Percentiles rank a stretch among this genome's conserved stretches.
These are phyloP conservation scores for Hypoxylon sp. DNA, from an alignment of 2,329 filamentous ascomycete genomes.

Conservation along the genomic window DNA sequence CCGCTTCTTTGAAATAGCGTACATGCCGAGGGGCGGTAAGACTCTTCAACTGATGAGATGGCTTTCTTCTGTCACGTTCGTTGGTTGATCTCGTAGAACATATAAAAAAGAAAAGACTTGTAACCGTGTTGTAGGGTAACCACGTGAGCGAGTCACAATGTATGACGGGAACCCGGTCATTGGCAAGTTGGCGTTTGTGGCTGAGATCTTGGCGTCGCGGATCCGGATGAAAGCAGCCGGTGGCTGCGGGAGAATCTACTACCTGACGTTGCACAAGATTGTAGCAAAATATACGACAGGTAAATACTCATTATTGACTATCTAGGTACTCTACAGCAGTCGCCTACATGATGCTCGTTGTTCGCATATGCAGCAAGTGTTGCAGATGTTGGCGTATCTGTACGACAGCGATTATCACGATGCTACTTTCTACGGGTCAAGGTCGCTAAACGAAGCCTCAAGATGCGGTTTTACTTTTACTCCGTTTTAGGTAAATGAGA, in stretches of 20 bases:
- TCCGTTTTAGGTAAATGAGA: conserved; percentile 1
- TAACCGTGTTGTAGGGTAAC: conserved; percentile 21
- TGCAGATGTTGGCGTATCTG: conserved; percentile 14
- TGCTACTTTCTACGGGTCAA: conserved; percentile 15
- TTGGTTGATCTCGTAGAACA: conserved; percentile 17
- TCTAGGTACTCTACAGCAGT: conserved; percentile 28
- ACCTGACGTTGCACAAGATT: conserved; percentile 29
- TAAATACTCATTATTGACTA: conserved; percentile 37
- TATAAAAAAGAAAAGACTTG: conserved; percentile 11
- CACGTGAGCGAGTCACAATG: conserved; percentile 41
- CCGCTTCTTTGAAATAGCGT: conserved; percentile 18
- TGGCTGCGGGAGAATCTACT: conserved; percentile 17
- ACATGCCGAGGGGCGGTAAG: conserved; percentile 17
- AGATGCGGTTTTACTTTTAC: background rate
- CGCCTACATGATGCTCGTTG: conserved; percentile 14
- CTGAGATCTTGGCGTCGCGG: conserved; percentile 41
- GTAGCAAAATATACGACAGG: conserved; percentile 20
- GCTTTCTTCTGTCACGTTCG: conserved; percentile 25
- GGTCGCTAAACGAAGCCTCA: background rate
- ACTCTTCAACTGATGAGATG: conserved; percentile 21
- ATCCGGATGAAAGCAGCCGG: conserved; percentile 23
- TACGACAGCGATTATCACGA: conserved; percentile 4
- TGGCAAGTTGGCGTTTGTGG: conserved; percentile 24
- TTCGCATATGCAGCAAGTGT: conserved; percentile 33
- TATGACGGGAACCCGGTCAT: conserved; percentile 37